Evolutionary conservation across 1,284 basidiomycete species (phyloP).

Genomic region (Ganoderma sinense): DNA sequence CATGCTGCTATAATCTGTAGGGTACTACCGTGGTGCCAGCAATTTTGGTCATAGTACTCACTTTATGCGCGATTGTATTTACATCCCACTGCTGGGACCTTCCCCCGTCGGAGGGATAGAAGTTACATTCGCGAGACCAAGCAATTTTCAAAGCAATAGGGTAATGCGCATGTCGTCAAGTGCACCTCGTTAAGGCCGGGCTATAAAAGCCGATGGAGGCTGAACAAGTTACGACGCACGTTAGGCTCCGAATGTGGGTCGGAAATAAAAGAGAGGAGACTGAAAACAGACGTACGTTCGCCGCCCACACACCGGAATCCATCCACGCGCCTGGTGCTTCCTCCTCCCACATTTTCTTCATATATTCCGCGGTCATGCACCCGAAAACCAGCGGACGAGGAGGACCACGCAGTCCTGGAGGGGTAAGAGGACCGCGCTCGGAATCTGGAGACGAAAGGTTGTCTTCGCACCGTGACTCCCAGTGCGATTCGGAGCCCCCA

Average conservation of each 20-base stretch:
- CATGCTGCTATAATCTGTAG: too few species aligned
- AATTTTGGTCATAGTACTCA: too few species aligned
- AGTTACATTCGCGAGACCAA: too few species aligned
- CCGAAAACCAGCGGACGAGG: background rate
- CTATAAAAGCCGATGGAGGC: background rate
- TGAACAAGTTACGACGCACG: background rate
- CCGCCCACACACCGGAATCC: background rate
- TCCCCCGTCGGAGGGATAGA: too few species aligned
- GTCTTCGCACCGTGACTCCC: background rate
- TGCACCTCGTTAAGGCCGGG: background rate
- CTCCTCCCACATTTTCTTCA: background rate
- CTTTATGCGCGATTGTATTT: too few species aligned
- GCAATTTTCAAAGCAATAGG: too few species aligned
- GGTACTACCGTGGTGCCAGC: too few species aligned
- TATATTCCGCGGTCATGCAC: background rate
- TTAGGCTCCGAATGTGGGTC: background rate
- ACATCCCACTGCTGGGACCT: too few species aligned
- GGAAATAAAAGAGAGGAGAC: background rate
- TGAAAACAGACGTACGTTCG: background rate
- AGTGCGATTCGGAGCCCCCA: background rate
- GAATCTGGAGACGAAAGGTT: background rate
- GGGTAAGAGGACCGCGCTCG: background rate
- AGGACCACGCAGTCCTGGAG: background rate
- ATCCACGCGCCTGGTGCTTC: background rate
- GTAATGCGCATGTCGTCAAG: background rate